Conservation (phyloP, 164 flowering plant species). For the Aristolochia californica region DNA sequence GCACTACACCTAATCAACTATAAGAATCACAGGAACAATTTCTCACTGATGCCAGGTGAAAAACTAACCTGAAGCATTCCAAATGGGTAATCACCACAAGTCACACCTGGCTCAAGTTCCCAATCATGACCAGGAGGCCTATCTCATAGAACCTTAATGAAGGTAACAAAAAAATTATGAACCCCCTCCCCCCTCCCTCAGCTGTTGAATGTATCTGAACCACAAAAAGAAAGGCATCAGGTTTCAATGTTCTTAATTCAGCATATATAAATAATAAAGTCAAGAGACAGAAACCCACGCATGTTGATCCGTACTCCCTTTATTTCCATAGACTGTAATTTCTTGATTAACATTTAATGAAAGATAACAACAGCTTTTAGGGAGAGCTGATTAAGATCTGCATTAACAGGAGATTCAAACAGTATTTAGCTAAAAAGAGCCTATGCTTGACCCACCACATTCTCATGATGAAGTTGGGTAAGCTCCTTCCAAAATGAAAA, state of each 20-base stretch:
- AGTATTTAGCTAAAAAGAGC: too few species aligned
- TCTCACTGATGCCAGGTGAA: not conserved
- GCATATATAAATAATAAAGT: conserved; percentile 9
- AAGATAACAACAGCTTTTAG: not conserved
- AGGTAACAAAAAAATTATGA: conserved; percentile 90
- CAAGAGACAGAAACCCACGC: conserved; percentile 13
- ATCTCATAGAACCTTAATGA: conserved; percentile 91
- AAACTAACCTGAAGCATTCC: conserved; percentile 83
- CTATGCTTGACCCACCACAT: too few species aligned
- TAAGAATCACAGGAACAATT: not conserved
- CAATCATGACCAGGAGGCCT: conserved; percentile 99
- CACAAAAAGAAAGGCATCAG: conserved; percentile 6
- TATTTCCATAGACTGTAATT: conserved; percentile 85
- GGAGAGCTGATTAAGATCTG: not conserved
- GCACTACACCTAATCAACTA: not conserved
- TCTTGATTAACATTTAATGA: conserved; percentile 79
- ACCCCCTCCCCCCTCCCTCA: conserved; percentile 98
- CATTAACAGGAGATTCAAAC: not conserved
- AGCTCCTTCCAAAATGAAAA: too few species aligned
- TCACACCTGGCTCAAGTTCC: conserved; percentile 99
- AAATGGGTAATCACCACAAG: conserved; percentile 96
- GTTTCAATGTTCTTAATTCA: not conserved
- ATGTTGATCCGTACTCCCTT: conserved; percentile 99
- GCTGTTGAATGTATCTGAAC: conserved; percentile 91
- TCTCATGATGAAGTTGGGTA: too few species aligned